Evolutionary conservation across 345 rosid species (phyloP).

Genomic region (Jatropha curcas): DNA sequence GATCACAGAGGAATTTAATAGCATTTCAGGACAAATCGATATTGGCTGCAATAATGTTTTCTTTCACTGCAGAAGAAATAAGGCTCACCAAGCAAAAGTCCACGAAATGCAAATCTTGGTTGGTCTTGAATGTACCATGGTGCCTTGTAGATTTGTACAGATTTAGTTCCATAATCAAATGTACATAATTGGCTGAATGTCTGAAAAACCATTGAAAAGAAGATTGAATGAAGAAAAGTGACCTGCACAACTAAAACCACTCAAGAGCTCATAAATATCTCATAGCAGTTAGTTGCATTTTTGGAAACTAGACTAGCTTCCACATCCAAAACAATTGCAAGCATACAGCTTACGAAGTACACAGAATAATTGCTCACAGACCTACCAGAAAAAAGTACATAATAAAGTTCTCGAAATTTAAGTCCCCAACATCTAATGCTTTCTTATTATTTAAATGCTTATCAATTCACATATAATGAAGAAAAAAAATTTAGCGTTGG

Average conservation of each 20-base stretch:
- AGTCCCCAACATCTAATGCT: not conserved
- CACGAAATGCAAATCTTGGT: constrained; percentile 83
- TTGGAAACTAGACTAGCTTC: not conserved
- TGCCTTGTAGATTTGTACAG: constrained; percentile 65
- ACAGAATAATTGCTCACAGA: not conserved
- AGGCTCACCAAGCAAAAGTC: constrained; percentile 70
- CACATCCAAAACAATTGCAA: constrained; percentile 8
- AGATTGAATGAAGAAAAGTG: not conserved
- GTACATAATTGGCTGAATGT: constrained; percentile 87
- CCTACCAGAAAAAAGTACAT: not conserved
- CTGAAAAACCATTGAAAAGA: constrained; percentile 42
- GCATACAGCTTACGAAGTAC: not conserved
- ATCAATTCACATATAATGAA: not conserved
- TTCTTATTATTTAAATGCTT: not conserved
- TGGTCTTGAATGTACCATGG: constrained; percentile 88
- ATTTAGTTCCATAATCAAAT: constrained; percentile 68
- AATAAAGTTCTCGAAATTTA: not conserved
- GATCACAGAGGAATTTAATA: not conserved
- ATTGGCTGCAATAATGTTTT: not conserved
- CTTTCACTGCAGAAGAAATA: not conserved
- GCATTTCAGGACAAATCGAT: constrained; percentile 1
- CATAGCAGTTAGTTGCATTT: not conserved
- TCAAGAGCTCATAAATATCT: not conserved
- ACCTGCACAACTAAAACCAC: not conserved
- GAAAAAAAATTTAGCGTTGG: not conserved